phyloP scores from a whole-genome alignment of 2,329 filamentous ascomycete genomes.

The Colletotrichum caudatum region DNA sequence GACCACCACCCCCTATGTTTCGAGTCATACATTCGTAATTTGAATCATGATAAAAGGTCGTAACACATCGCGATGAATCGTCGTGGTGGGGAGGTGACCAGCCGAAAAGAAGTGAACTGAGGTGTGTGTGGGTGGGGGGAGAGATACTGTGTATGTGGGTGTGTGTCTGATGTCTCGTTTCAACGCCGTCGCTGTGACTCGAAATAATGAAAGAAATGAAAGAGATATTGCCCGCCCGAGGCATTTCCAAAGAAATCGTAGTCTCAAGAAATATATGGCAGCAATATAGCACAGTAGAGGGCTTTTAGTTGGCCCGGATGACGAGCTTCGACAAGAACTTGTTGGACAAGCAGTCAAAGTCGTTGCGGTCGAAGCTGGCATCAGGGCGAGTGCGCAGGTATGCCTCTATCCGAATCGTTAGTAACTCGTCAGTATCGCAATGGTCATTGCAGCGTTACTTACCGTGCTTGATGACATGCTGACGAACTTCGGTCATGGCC shows the following conservation, averaged over 20 bases:
- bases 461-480: constrained; percentile 95
- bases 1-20: constrained; percentile 35
- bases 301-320: constrained; percentile 85
- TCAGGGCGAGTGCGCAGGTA: constrained; percentile 86
- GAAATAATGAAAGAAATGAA: constrained; percentile 41
- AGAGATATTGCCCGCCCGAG: constrained; percentile 27
- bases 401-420: constrained; percentile 73
- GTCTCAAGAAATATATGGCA: constrained; percentile 35
- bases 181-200: constrained; percentile 44
- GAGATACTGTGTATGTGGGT: constrained; percentile 21
- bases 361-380: constrained; percentile 86
- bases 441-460: constrained; percentile 55
- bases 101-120: constrained; percentile 41
- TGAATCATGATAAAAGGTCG: constrained; percentile 43
- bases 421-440: constrained; percentile 39
- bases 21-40: constrained; percentile 44
- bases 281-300: constrained; percentile 39
- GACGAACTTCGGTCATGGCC: constrained; percentile 94
- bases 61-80: constrained; percentile 43
- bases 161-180: constrained; percentile 42
- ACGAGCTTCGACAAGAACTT: constrained; percentile 98
- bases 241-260: constrained; percentile 26
- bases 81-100: constrained; percentile 41
- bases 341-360: constrained; percentile 96
- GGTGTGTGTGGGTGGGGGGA: constrained; percentile 8